Evolutionary conservation across 139 green algal genomes (phyloP), one percentile per base, ranked within the genome.

Genomic region (Chlamydomonas sphaeroides): DNA sequence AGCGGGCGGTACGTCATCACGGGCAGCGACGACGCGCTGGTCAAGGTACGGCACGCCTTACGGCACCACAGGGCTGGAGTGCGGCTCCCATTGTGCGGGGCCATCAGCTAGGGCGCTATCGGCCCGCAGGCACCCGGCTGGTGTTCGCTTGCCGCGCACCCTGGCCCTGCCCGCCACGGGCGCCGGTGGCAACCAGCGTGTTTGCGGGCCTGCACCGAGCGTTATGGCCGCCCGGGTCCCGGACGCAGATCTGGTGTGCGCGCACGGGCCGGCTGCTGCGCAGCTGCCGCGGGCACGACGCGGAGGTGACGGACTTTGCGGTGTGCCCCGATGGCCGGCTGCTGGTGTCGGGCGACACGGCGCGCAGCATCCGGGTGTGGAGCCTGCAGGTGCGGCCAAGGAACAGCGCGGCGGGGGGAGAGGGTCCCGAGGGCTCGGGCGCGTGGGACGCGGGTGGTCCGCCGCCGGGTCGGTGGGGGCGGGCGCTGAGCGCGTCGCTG

Each of bases 1-100:
- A 70, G 30, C 0, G 92, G 91, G 21, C 49, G 65, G 63, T 48
- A 39, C 38, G 63, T 98, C 23, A 84, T 96, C 67, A 98, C 95
- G 38, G 95, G 94, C 36, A 94, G 92, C 23, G 95, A 98, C 79
- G 95, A 98, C 81, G 86, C 76, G 20, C 72, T 96, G 2, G 91
- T 98, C 67, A 98, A 98, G 92, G 91, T 95, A 51, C 5, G 88
- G n/a, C n/a, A n/a, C n/a, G n/a, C n/a, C n/a, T n/a, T n/a, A n/a
- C n/a, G n/a, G n/a, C n/a, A n/a, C n/a, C n/a, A n/a, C n/a, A n/a
- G n/a, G n/a, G n/a, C n/a, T n/a, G n/a, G n/a, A n/a, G n/a, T n/a
- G n/a, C n/a, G n/a, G n/a, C n/a, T n/a, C n/a, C n/a, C n/a, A n/a
- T n/a, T n/a, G n/a, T n/a, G n/a, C n/a, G n/a, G n/a, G n/a, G n/a